Conservation (phyloP, 2,329 filamentous ascomycete species). For the Diaporthe amygdali region DNA sequence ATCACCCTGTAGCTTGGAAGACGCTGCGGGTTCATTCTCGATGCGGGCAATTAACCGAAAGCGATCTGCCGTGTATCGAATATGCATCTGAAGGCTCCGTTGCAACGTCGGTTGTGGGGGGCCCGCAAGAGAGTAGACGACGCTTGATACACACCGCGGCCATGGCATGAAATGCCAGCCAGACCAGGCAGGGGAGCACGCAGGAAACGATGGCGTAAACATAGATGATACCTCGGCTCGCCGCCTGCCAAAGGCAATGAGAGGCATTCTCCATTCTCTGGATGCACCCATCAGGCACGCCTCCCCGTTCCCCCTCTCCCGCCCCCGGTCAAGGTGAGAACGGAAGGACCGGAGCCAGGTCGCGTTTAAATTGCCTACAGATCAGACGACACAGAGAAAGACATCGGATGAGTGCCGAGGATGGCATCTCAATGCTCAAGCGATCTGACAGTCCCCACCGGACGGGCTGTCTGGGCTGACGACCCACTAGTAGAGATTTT, state of each 20-base stretch:
- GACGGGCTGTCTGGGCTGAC: background rate
- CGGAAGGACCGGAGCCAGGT: conserved; percentile 13
- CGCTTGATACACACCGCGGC: conserved; percentile 4
- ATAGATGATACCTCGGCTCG: background rate
- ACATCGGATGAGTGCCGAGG: background rate
- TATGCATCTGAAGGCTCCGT: background rate
- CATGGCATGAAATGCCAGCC: background rate
- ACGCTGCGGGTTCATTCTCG: background rate
- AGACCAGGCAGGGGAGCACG: background rate
- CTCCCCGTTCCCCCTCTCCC: background rate
- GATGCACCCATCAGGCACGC: background rate
- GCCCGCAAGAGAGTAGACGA: background rate
- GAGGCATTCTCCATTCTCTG: background rate
- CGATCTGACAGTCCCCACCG: background rate
- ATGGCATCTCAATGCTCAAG: background rate
- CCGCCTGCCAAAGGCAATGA: background rate
- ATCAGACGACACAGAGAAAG: conserved; percentile 4
- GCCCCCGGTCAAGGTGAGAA: conserved; percentile 9
- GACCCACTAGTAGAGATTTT: background rate
- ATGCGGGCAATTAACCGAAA: conserved; percentile 10
- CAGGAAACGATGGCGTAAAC: background rate
- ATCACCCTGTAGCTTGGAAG: background rate
- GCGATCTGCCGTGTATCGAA: conserved; percentile 14
- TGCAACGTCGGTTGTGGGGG: conserved; percentile 9
- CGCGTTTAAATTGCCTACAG: background rate